Evolutionary conservation across 371 early-diverging fungal species (phyloP), one percentile per base, ranked within the genome.

Genomic region (Mucor mucedo): DNA sequence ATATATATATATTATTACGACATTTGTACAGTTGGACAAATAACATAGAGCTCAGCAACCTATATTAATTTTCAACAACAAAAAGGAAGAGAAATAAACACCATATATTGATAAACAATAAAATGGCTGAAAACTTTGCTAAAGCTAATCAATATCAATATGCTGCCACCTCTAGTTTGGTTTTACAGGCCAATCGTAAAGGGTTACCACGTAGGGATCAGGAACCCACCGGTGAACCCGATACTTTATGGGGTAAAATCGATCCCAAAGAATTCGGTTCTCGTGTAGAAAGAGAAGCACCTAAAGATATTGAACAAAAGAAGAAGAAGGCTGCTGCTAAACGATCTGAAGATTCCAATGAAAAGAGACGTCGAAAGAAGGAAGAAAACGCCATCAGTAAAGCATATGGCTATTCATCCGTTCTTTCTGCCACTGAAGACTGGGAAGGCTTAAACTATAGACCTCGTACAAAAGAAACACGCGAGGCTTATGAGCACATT

Each of bases 191-290:
- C 21, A 93, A 95, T 73, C 86, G 98, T 30, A 86, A 93, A 56
- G 84, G 84, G 10, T 77, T 90, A 41, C 89, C 94, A 35, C 90
- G 95, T 30, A 85, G 97, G 56, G 93, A 92, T 82, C 85, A 95
- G 61, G 98, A 98, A 71, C 96, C 97, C 28, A 91, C 94, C 28
- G 98, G 97, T n/a, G 98, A 98, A 68, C 91, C 95, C 32, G 98
- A 95, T 71, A 84, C 96, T 4, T 80, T 98, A 35, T 89, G 84
- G 80, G 98, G 97, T 33, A 84, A 87, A 47, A 90, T 98, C 16
- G 86, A 93, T 73, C 85, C 89, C 8, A 90, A 89, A 69, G 87
- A 89, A 35, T 94, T 98, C 79, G 99, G 99, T 58, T 83, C 87
- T 52, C 81, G 92, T 16, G 95, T 94, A 5, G 78, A 83, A 39